Evolutionary conservation across 805 yeast genomes (phyloP).

Genomic region (Monosporozyma siamensis): DNA sequence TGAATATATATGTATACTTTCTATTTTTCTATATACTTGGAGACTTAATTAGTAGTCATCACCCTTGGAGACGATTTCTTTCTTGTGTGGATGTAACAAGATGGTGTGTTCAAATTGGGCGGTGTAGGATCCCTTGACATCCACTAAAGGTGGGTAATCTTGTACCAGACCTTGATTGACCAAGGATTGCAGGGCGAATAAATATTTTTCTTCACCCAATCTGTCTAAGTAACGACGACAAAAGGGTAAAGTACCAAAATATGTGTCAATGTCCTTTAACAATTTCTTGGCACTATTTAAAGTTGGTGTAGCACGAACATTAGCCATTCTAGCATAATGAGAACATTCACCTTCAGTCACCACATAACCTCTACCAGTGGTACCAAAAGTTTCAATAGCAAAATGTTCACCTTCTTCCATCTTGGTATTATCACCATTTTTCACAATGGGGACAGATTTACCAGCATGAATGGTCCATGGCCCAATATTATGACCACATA

Average conservation of each 20-base stretch:
- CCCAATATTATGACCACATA: conserved; percentile 89
- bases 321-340: conserved; percentile 68
- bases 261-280: conserved; percentile 57
- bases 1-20: no score
- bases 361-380: conserved; percentile 92
- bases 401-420: conserved; percentile 98
- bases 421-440: conserved; percentile 86
- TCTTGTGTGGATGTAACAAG: conserved; percentile 77
- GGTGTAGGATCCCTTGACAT: conserved; percentile 75
- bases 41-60: conserved; percentile 94
- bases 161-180: conserved; percentile 81
- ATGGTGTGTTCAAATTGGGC: conserved; percentile 97
- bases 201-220: conserved; percentile 83
- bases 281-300: conserved; percentile 63
- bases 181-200: conserved; percentile 75
- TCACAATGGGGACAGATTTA: conserved; percentile 92
- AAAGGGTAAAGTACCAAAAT: conserved; percentile 93
- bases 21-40: no score
- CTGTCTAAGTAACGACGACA: conserved; percentile 92
- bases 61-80: conserved; percentile 92
- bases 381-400: conserved; percentile 97
- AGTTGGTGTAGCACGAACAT: conserved; percentile 33
- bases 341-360: conserved; percentile 84
- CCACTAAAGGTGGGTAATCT: conserved; percentile 90
- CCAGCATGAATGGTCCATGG: conserved; percentile 87